A percentile compares a stretch with the other conserved stretches of the same genome.
Conservation (phyloP, 1,284 basidiomycete species). For the Sphagnurus paluster region DNA sequence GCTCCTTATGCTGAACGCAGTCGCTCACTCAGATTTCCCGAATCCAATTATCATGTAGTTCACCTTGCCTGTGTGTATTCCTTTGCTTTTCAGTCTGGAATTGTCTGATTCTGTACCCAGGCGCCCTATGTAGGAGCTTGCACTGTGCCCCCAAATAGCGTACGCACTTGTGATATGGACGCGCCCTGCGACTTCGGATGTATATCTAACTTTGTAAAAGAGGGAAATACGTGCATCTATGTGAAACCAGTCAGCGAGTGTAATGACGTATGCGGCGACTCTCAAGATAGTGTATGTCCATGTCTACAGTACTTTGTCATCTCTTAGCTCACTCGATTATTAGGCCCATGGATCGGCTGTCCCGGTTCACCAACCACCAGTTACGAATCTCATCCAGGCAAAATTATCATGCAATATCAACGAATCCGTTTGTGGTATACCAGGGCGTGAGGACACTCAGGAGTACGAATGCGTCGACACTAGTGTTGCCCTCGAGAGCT, state of each 20-base stretch:
- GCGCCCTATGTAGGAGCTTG: no score
- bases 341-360: background rate
- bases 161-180: conserved; percentile 29
- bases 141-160: conserved; percentile 27
- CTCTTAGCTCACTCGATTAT: conserved; percentile 4
- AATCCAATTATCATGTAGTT: no score
- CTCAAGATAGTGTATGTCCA: conserved; percentile 33
- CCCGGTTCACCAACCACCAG: conserved; percentile 13
- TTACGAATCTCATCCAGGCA: conserved; percentile 26
- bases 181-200: conserved; percentile 35
- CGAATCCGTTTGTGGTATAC: conserved; percentile 44
- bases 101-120: no score
- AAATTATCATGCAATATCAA: conserved; percentile 29
- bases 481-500: conserved; percentile 42
- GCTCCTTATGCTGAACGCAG: no score
- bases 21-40: no score
- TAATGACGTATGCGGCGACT: conserved; percentile 36
- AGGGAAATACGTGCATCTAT: conserved; percentile 38
- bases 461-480: conserved; percentile 51
- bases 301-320: conserved; percentile 1
- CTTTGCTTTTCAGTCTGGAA: no score
- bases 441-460: conserved; percentile 27
- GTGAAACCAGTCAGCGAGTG: conserved; percentile 36
- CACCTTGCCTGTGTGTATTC: no score
- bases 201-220: conserved; percentile 23